Percentiles rank a stretch among this genome's conserved stretches.
phyloP scores from a whole-genome alignment of 345 rosid genomes.

The Rhodomyrtus tomentosa region DNA sequence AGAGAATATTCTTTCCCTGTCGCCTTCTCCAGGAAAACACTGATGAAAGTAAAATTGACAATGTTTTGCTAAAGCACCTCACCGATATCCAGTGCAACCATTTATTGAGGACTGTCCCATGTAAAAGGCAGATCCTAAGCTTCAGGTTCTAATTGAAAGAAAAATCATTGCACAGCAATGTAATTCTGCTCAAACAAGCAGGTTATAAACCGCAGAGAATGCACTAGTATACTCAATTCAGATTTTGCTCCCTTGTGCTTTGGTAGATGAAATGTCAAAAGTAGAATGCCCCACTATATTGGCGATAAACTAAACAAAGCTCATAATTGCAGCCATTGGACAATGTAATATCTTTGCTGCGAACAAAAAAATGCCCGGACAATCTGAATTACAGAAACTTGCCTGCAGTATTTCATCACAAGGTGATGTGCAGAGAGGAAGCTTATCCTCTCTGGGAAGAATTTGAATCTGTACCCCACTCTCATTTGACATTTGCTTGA shows the following conservation, averaged over 20 bases:
- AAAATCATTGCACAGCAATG: not conserved
- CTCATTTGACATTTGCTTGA: slow-evolving; percentile 44
- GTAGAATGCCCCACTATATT: not conserved
- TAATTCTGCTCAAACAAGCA: not conserved
- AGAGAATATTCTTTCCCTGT: not conserved
- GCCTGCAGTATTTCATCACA: slow-evolving; percentile 65
- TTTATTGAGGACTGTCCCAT: not conserved
- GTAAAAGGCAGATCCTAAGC: not conserved
- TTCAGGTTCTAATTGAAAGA: not conserved
- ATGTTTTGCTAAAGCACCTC: not conserved
- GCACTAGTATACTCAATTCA: not conserved
- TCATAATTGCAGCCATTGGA: not conserved
- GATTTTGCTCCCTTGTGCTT: not conserved
- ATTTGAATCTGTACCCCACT: slow-evolving; percentile 64
- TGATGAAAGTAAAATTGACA: not conserved
- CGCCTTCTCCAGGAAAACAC: not conserved
- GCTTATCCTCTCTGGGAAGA: slow-evolving; percentile 48
- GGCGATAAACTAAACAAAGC: not conserved
- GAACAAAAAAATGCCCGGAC: not conserved
- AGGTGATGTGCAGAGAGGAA: slow-evolving; percentile 37
- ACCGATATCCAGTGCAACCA: not conserved
- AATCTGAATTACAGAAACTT: not conserved
- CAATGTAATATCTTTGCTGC: not conserved
- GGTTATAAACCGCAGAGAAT: not conserved
- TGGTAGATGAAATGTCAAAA: not conserved